Percentiles rank a stretch among this genome's conserved stretches.
Conservation (phyloP, 2,329 filamentous ascomycete genomes). For the Ascochyta pisi region DNA sequence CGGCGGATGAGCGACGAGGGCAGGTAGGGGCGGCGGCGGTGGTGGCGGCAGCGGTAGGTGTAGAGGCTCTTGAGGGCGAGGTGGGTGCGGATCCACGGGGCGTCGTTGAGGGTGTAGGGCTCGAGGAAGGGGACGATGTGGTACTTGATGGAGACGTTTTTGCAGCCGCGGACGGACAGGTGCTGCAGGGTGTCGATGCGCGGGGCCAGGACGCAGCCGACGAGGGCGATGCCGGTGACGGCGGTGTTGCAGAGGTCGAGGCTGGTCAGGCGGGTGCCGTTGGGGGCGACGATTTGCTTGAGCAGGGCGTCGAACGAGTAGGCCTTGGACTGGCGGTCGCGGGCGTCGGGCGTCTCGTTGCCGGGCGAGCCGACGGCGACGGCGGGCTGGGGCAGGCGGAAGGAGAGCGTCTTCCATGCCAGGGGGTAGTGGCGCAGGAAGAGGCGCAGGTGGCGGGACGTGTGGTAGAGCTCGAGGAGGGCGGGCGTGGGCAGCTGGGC, state of each 20-base stretch:
- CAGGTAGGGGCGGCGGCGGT: slow-evolving; percentile 65
- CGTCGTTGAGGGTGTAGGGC: slow-evolving; percentile 52
- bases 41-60: slow-evolving; percentile 68
- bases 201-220: slow-evolving; percentile 61
- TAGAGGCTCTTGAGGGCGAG: slow-evolving; percentile 67
- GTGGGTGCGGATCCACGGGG: slow-evolving; percentile 51
- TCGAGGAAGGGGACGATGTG: slow-evolving; percentile 66
- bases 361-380: slow-evolving; percentile 46
- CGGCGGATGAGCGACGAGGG: slow-evolving; percentile 61
- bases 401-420: slow-evolving; percentile 67
- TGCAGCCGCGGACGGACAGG: slow-evolving; percentile 67
- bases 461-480: slow-evolving; percentile 65
- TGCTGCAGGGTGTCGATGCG: slow-evolving; percentile 64
- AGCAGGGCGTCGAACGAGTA: slow-evolving; percentile 66
- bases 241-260: slow-evolving; percentile 68
- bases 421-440: slow-evolving; percentile 65
- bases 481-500: slow-evolving; percentile 63
- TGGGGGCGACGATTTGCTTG: slow-evolving; percentile 62
- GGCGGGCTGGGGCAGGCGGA: slow-evolving; percentile 58
- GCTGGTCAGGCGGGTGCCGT: slow-evolving; percentile 62
- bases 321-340: slow-evolving; percentile 60
- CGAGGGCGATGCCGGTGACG: slow-evolving; percentile 64
- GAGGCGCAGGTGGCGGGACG: slow-evolving; percentile 60
- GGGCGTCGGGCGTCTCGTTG: slow-evolving; percentile 49
- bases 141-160: slow-evolving; percentile 70